A percentile compares a stretch with the other conserved stretches of the same genome.
Conservation (phyloP, 768 basidiomycete species). For the Leccinum boreale region DNA sequence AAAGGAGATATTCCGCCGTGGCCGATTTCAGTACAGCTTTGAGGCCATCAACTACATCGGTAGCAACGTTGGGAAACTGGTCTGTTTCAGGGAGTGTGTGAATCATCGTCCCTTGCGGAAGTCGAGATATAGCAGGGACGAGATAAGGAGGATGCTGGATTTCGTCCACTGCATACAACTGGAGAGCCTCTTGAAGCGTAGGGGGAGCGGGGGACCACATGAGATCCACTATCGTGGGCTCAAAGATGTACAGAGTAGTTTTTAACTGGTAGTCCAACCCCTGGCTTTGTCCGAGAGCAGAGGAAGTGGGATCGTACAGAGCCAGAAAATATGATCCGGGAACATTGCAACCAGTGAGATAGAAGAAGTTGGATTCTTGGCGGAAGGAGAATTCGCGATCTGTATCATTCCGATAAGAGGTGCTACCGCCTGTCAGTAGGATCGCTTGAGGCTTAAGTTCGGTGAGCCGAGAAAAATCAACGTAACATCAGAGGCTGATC, state of each 20-base stretch:
- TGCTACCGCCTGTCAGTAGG: constrained; percentile 61
- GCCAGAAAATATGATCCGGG: constrained; percentile 69
- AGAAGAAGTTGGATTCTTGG: constrained; percentile 85
- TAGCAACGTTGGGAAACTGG: constrained; percentile 18
- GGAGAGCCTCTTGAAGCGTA: constrained; percentile 53
- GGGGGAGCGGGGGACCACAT: constrained; percentile 91
- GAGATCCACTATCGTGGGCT: constrained; percentile 65
- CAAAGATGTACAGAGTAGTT: constrained; percentile 74
- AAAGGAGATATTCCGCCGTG: constrained; percentile 51
- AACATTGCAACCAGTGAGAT: constrained; percentile 76
- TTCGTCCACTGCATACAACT: constrained; percentile 57
- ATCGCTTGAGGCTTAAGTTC: constrained; percentile 62
- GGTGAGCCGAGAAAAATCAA: not conserved
- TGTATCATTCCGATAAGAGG: constrained; percentile 73
- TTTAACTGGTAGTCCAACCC: constrained; percentile 36
- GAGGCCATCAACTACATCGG: constrained; percentile 8
- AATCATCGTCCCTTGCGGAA: constrained; percentile 53
- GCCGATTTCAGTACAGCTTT: not conserved
- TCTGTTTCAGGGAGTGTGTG: constrained; percentile 55
- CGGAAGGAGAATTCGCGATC: constrained; percentile 77
- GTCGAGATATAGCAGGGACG: constrained; percentile 41
- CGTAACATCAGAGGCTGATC: not conserved
- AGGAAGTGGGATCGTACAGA: constrained; percentile 42
- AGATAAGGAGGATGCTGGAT: constrained; percentile 52
- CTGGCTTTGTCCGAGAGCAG: constrained; percentile 29